Percentiles rank a stretch among this genome's conserved stretches.
Conservation (phyloP, 2,329 filamentous ascomycete genomes). For the Dactylellina parvicollis region DNA sequence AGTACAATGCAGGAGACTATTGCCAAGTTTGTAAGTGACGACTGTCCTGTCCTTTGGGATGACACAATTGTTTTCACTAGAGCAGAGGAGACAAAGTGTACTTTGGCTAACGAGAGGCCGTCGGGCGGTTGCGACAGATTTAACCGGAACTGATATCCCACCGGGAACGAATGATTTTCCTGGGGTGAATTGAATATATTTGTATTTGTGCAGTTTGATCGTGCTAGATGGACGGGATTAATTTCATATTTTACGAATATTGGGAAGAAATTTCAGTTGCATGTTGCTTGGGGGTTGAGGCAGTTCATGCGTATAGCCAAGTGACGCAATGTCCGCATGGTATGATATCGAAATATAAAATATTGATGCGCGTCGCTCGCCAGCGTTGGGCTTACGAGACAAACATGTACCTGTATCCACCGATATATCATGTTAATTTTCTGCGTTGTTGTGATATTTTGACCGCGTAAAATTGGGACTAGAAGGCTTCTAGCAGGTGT, state of each 20-base stretch:
- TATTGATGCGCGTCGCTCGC: too few relatives aligned
- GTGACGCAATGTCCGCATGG: too few relatives aligned
- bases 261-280: too few relatives aligned
- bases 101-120: too few relatives aligned
- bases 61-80: not conserved
- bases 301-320: too few relatives aligned
- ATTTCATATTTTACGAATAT: not conserved
- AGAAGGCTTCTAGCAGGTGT: not conserved
- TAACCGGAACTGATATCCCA: not conserved
- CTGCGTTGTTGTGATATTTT: not conserved
- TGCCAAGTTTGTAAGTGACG: slow-evolving; percentile 7
- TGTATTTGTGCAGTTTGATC: too few relatives aligned
- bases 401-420: not conserved
- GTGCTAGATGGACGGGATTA: not conserved
- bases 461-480: not conserved
- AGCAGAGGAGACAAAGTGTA: too few relatives aligned
- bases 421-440: not conserved
- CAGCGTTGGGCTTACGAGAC: not conserved
- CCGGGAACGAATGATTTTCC: not conserved
- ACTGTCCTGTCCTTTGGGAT: not conserved
- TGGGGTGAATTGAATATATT: not conserved
- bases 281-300: too few relatives aligned
- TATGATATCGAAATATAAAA: too few relatives aligned
- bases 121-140: not conserved
- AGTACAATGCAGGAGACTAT: not conserved